These are phyloP conservation scores for Fusarium lyarnte DNA, from an alignment of 2,329 filamentous ascomycete genomes.

Conservation along the genomic window DNA sequence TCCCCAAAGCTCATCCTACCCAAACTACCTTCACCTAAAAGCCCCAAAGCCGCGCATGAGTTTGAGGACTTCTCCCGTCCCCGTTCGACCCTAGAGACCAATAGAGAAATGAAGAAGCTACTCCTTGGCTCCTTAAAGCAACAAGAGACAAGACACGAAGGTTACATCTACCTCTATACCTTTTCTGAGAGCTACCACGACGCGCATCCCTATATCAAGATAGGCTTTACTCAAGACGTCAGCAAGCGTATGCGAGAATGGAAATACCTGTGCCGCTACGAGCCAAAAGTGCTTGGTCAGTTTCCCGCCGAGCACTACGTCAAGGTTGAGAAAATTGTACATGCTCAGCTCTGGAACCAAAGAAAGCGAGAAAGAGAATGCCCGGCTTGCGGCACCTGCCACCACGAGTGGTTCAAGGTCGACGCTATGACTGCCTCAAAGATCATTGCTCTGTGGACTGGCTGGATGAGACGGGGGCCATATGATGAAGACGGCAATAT, in stretches of 20 bases:
- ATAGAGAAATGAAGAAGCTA: conserved; percentile 25
- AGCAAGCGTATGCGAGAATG: conserved; percentile 39
- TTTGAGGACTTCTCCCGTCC: conserved; percentile 29
- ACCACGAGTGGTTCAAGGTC: conserved; percentile 46
- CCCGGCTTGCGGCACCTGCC: conserved; percentile 31
- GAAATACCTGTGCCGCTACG: conserved; percentile 40
- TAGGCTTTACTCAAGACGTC: conserved; percentile 41
- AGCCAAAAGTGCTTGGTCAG: conserved; percentile 22
- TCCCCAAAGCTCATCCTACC: background rate
- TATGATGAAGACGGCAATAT: conserved; percentile 42
- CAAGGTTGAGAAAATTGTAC: conserved; percentile 45
- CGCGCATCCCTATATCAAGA: conserved; percentile 41
- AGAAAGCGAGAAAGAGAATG: conserved; percentile 41
- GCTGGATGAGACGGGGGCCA: conserved; percentile 42
- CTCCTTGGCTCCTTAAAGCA: conserved; percentile 5
- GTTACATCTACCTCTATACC: conserved; percentile 42
- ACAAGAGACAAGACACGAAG: background rate
- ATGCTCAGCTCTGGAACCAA: conserved; percentile 41
- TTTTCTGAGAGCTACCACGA: conserved; percentile 32
- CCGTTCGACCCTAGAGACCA: conserved; percentile 14
- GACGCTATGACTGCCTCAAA: conserved; percentile 17
- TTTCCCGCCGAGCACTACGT: conserved; percentile 32
- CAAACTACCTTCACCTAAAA: background rate
- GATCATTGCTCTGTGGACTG: conserved; percentile 40
- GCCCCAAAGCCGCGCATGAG: conserved; percentile 6